A percentile compares a stretch with the other conserved stretches of the same genome.
Evolutionary conservation across 1,284 basidiomycete species (phyloP).

Genomic region (Cryptococcus sp.): DNA sequence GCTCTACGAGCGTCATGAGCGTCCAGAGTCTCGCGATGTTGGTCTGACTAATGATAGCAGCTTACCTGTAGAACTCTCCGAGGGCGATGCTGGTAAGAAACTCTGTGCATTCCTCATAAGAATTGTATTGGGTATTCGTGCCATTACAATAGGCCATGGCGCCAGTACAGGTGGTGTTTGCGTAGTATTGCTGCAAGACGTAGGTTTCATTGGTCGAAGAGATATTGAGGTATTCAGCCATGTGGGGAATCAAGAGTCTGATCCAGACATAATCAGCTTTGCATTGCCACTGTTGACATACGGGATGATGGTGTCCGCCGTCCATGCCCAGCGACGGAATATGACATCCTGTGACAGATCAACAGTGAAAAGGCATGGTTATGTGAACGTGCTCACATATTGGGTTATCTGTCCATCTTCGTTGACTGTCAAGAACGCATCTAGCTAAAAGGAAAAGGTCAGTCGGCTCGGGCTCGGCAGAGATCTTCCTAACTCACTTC

Average conservation of each 20-base stretch:
- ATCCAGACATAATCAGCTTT: not conserved
- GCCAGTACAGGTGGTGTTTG: conserved; percentile 21
- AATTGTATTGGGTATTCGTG: conserved; percentile 26
- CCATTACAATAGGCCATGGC: conserved; percentile 23
- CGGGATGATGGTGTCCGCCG: conserved; percentile 22
- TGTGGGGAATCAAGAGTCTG: conserved; percentile 25
- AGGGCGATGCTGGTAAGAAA: conserved; percentile 14
- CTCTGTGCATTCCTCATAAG: conserved; percentile 20
- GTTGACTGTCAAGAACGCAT: conserved; percentile 22
- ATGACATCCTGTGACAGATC: conserved; percentile 2
- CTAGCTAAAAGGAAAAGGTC: conserved; percentile 11
- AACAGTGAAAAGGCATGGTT: too few relatives aligned
- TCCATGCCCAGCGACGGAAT: conserved; percentile 35
- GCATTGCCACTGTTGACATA: not conserved
- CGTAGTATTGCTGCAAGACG: conserved; percentile 25
- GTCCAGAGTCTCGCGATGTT: not conserved
- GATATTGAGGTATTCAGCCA: conserved; percentile 16
- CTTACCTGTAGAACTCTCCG: conserved; percentile 28
- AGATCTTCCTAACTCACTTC: conserved; percentile 10
- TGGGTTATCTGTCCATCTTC: conserved; percentile 21
- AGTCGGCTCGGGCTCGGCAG: not conserved
- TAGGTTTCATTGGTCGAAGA: conserved; percentile 12
- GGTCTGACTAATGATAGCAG: too few relatives aligned
- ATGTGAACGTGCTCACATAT: conserved; percentile 10
- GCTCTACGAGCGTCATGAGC: not conserved